These are phyloP conservation scores for Hyaloperonospora arabidopsidis DNA, from an alignment of 352 stramenopile genomes.

Conservation along the genomic window DNA sequence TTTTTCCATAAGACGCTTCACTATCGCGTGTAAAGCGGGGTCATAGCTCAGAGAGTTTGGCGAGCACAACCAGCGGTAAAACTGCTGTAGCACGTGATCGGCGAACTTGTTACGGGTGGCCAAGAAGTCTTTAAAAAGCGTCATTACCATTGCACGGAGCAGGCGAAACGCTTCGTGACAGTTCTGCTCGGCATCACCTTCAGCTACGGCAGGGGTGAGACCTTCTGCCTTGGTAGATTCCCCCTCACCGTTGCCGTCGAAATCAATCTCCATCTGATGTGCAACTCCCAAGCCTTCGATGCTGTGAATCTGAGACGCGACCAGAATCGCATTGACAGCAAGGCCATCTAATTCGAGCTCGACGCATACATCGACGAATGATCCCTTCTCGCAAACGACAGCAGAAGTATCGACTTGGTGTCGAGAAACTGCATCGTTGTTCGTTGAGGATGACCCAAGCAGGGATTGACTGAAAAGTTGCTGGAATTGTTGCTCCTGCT, in stretches of 20 bases:
- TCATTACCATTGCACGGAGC: conserved; percentile 87
- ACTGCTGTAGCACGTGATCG: conserved; percentile 92
- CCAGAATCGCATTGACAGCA: conserved; percentile 69
- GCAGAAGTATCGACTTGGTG: conserved; percentile 40
- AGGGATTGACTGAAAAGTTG: conserved; percentile 46
- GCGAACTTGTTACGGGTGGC: conserved; percentile 87
- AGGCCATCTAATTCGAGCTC: conserved; percentile 68
- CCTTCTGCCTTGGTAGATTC: conserved; percentile 11
- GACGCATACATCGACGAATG: conserved; percentile 80
- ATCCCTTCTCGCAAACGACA: conserved; percentile 87
- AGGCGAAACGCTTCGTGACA: conserved; percentile 89
- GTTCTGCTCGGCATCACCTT: conserved; percentile 80
- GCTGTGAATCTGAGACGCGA: conserved; percentile 59
- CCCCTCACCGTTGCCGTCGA: conserved; percentile 31
- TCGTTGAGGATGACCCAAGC: conserved; percentile 14
- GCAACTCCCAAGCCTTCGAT: conserved; percentile 56
- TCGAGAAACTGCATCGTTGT: conserved; percentile 18
- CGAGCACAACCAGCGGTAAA: conserved; percentile 93
- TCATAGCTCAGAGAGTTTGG: conserved; percentile 90
- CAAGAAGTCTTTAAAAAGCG: conserved; percentile 91
- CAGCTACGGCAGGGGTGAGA: conserved; percentile 11
- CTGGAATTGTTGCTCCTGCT: conserved; percentile 86
- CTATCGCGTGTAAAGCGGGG: conserved; percentile 88
- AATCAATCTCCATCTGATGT: conserved; percentile 63
- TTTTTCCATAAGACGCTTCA: conserved; percentile 94